A percentile compares a stretch with the other conserved stretches of the same genome.
Evolutionary conservation across 352 stramenopile species (phyloP).

Genomic region (Chrysophaeum taylorii): DNA sequence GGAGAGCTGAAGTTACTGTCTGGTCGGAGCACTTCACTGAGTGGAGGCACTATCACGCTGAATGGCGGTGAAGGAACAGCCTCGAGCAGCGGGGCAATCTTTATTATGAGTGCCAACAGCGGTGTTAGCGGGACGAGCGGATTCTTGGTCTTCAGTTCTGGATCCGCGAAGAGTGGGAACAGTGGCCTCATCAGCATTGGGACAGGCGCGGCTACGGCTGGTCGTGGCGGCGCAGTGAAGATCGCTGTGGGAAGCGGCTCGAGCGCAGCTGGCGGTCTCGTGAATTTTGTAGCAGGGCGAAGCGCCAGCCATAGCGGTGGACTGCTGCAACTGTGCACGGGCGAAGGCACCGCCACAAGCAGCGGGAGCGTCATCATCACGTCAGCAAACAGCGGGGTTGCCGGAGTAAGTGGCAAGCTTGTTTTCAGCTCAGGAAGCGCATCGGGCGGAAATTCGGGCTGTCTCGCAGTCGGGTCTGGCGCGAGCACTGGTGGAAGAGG

Average conservation of each 20-base stretch:
- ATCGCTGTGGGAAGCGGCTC: constrained; percentile 23
- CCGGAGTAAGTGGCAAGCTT: background rate
- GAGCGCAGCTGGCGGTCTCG: constrained; percentile 13
- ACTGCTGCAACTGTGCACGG: background rate
- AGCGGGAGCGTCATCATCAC: constrained; percentile 27
- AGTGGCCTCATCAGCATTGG: constrained; percentile 21
- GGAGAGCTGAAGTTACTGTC: constrained; percentile 42
- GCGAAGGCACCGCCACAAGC: constrained; percentile 14
- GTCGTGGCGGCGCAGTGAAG: constrained; percentile 21
- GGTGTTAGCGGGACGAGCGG: background rate
- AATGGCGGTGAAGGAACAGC: background rate
- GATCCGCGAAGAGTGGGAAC: constrained; percentile 18
- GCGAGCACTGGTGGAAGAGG: constrained; percentile 19
- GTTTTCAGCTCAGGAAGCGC: constrained; percentile 25
- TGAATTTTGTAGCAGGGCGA: constrained; percentile 15
- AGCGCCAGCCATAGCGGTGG: background rate
- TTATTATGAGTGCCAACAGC: background rate
- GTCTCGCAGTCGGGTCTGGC: constrained; percentile 20
- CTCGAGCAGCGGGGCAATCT: background rate
- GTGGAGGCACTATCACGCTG: background rate
- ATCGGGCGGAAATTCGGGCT: constrained; percentile 23
- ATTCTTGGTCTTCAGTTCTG: constrained; percentile 21
- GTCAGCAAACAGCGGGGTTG: constrained; percentile 7
- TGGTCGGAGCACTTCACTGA: background rate
- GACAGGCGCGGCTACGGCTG: constrained; percentile 18